Evolutionary conservation across 2,329 filamentous ascomycete genomes (phyloP).

Genomic region (Thermothelomyces thermophilus): DNA sequence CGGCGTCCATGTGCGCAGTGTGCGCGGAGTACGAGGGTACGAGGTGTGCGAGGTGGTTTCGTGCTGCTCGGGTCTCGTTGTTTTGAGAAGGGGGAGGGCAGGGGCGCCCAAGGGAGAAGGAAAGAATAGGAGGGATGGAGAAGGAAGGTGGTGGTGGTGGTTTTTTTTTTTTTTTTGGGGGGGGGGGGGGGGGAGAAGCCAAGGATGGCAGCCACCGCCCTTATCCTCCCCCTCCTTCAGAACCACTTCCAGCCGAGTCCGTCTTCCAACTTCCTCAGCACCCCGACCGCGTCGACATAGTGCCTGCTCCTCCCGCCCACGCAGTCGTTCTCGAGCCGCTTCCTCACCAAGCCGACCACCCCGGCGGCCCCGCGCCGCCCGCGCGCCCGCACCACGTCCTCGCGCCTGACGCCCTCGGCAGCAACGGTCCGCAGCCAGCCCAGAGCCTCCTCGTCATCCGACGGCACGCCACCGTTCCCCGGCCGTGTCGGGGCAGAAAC

Average conservation of each 20-base stretch:
- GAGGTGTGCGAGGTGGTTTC: too few relatives aligned
- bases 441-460: conserved; percentile 23
- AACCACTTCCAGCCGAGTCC: conserved; percentile 38
- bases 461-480: not conserved
- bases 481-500: not conserved
- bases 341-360: conserved; percentile 43
- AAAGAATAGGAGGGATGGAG: too few relatives aligned
- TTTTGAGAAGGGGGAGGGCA: too few relatives aligned
- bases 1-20: too few relatives aligned
- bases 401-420: conserved; percentile 29
- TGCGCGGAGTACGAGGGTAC: too few relatives aligned
- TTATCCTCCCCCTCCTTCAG: conserved; percentile 22
- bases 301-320: conserved; percentile 43
- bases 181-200: too few relatives aligned
- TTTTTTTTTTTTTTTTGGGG: too few relatives aligned
- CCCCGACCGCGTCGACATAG: conserved; percentile 47
- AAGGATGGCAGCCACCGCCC: too few relatives aligned
- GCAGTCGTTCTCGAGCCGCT: conserved; percentile 43
- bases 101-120: too few relatives aligned
- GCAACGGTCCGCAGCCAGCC: conserved; percentile 38
- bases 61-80: too few relatives aligned
- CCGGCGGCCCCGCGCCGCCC: conserved; percentile 36
- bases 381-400: conserved; percentile 34
- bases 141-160: too few relatives aligned
- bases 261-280: conserved; percentile 46